A percentile compares a stretch with the other conserved stretches of the same genome.
These are phyloP conservation scores for Houttuynia cordata DNA, from an alignment of 164 flowering plant species.

Conservation along the genomic window DNA sequence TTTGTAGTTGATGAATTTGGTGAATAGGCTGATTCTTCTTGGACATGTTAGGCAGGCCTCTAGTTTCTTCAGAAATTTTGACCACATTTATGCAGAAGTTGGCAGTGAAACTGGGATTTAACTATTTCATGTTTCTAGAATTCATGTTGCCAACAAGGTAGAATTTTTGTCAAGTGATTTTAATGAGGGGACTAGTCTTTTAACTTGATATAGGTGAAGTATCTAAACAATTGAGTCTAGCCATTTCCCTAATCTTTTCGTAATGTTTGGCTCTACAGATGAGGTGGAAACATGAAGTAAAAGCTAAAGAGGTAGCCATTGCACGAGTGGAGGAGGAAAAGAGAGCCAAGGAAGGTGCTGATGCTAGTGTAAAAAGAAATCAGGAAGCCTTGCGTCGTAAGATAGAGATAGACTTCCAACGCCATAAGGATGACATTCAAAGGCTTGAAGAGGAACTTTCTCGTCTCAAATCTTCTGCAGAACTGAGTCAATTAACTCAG, in stretches of 20 bases:
- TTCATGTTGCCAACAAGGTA: not conserved
- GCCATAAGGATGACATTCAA: constrained; percentile 84
- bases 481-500: constrained; percentile 21
- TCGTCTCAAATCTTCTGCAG: constrained; percentile 48
- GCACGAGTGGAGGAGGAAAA: constrained; percentile 64
- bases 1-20: not conserved
- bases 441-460: constrained; percentile 89
- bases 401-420: constrained; percentile 87
- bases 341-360: constrained; percentile 65
- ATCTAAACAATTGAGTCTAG: too few species aligned
- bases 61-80: not conserved
- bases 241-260: not conserved
- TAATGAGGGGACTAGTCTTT: not conserved
- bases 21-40: not conserved
- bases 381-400: constrained; percentile 72
- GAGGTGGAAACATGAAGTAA: constrained; percentile 69
- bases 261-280: constrained; percentile 26
- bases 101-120: not conserved
- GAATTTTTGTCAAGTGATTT: too few species aligned
- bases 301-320: constrained; percentile 56
- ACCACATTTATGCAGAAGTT: not conserved
- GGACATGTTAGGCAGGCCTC: not conserved
- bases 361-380: constrained; percentile 53
- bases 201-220: not conserved
- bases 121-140: not conserved